Evolutionary conservation across 2,329 filamentous ascomycete species (phyloP).

Genomic region (Ilyonectria destructans): DNA sequence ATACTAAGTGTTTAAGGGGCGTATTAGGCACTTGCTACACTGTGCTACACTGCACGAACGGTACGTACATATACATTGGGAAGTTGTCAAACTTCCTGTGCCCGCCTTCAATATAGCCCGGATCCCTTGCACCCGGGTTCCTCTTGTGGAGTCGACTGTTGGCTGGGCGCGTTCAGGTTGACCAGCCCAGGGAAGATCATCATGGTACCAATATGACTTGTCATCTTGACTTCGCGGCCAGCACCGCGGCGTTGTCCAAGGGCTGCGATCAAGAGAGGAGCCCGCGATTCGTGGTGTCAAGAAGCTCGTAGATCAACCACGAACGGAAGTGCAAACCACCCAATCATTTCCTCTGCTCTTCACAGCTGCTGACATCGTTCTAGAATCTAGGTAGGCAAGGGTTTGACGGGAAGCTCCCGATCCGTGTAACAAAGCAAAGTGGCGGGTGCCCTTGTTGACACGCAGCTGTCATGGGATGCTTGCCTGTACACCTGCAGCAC

Average conservation of each 20-base stretch:
- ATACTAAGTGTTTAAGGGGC: too few species aligned
- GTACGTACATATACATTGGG: too few species aligned
- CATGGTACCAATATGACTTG: constrained; percentile 40
- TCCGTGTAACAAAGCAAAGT: constrained; percentile 33
- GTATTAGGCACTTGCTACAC: too few species aligned
- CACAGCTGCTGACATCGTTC: constrained; percentile 30
- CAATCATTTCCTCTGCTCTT: constrained; percentile 21
- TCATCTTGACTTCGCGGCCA: constrained; percentile 28
- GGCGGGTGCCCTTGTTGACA: constrained; percentile 30
- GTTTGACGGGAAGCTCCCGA: constrained; percentile 33
- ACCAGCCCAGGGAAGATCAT: constrained; percentile 30
- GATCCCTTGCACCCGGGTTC: constrained; percentile 11
- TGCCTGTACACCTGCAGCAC: constrained; percentile 19
- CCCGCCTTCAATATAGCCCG: constrained; percentile 10
- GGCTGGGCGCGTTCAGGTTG: constrained; percentile 33
- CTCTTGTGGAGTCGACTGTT: constrained; percentile 42
- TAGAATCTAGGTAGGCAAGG: constrained; percentile 33
- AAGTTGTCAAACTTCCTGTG: too few species aligned
- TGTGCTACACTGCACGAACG: too few species aligned
- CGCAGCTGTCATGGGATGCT: constrained; percentile 34
- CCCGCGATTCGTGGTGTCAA: background rate
- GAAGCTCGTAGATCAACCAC: constrained; percentile 9
- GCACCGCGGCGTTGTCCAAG: background rate
- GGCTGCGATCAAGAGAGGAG: constrained; percentile 1
- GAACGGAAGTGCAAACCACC: constrained; percentile 5